Base-by-base conservation (phyloP, 2,329 filamentous ascomycete species). In the Penicillium corylophilum region DNA sequence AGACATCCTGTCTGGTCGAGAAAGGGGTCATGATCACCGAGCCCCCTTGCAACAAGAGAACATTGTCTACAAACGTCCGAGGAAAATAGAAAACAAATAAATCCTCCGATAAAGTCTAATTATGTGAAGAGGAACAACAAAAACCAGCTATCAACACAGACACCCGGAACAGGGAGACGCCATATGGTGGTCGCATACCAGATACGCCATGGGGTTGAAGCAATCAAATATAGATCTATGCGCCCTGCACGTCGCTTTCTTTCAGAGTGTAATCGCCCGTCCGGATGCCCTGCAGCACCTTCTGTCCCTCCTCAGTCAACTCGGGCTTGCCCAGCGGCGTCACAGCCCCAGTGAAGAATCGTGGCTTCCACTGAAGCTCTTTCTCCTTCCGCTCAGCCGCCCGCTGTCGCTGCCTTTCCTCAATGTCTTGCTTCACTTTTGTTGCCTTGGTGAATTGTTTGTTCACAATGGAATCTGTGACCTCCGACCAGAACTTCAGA, bases 371-470 rank as follows among this genome's bases (percentile, higher is more conserved):
- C 29, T 83, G 81, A 52, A 82, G 80, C 12, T 85, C 82, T 13
- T 80, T 81, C 40, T 80, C 80, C 67, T 93, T 88, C 39, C 94
- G 81, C 67, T 93, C 85, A 22, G 90, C 85, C 1, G 90, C 92
- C 74, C 90, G 93, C 64, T 89, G 83, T 28, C 94, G 82, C 75
- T 99, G 94, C 39, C 81, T 80, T 71, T 99, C 94, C 72, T 99
- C 94, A 10, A 99, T 83, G 64, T 95, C 90, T 54, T 90, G 84
- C 77, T 99, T 99, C 56, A 94, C 77, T 18, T 82, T 84, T 20
- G 94, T 99, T 7, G 94, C 94, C 58, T 88, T 85, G 38, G 82
- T 82, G 72, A 85, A 99, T 68, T 95, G 90, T 73, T 92, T 95
- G 55, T 84, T 77, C 20, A 83, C 72, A 65, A 99, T 97, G 31